Base-by-base conservation (phyloP, 2,329 filamentous ascomycete species). In the Trichoderma semiorbis region DNA sequence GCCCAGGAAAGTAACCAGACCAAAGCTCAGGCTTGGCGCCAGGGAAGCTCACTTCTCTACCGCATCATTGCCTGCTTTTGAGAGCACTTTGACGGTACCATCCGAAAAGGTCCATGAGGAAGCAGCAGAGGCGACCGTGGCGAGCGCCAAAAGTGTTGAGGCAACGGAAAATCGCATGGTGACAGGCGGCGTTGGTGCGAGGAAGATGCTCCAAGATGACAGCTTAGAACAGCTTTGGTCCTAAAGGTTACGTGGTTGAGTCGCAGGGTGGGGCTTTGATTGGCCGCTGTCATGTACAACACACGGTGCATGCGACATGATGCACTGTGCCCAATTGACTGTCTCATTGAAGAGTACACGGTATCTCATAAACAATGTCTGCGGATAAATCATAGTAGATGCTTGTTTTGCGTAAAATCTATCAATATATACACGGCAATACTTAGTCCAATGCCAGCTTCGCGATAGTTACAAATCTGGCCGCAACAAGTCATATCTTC, bases 91-190 rank as follows among this genome's bases (percentile, higher is more conserved):
- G 75, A 95, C 84, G 73, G 87, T 89, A 75, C 87, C 93, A 82
- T 94, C 92, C 75, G 92, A 87, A 77, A 95, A 95, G 70, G 86
- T 86, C 93, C 93, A 95, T 26, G 88, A 87, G 34, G 87, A 85
- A 39, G 87, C 87, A 75, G 84, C 83, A 36, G 66, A 69, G 69
- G 83, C 86, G 74, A 83, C 84, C 71, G 85, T 84, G 64, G 85
- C 84, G 72, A 87, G 83, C 73, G 86, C 81, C 57, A 89, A 80
- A 75, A 82, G 75, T 47, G 80, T 78, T 66, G 81, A 79, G 73
- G 79, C 78, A 73, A 81, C 77, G 55, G 77, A 78, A 77, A 83
- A 78, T 73, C 81, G 81, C 82, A 83, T 83, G 71, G 72, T 79
- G 75, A 72, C 64, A 69, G 43, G 68, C 58, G 74, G 68, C 66